These are phyloP conservation scores for Blastomyces parvus DNA, from an alignment of 2,329 filamentous ascomycete genomes.

Conservation along the genomic window DNA sequence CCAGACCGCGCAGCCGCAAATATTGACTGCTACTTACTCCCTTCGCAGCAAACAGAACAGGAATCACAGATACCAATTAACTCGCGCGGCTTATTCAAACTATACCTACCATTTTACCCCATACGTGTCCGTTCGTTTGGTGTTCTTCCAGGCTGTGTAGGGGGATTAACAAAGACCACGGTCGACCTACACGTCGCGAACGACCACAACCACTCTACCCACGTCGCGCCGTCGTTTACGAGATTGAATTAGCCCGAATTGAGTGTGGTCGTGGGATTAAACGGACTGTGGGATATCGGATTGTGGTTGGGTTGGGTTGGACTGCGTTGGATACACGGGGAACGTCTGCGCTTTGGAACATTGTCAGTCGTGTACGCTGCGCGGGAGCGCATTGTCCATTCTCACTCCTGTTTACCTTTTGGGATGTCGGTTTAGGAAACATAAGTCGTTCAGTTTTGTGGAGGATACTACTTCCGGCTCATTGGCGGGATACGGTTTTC, in stretches of 20 bases:
- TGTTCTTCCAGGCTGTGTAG: neutral
- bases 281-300: neutral
- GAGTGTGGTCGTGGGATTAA: neutral
- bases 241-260: neutral
- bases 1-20: neutral
- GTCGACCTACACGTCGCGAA: neutral
- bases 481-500: neutral
- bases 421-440: neutral
- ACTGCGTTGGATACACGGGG: neutral
- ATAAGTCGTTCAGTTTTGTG: neutral
- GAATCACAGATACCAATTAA: neutral
- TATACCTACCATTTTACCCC: neutral
- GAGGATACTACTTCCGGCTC: neutral
- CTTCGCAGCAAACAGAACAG: neutral
- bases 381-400: neutral
- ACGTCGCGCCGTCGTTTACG: neutral
- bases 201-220: neutral
- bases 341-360: neutral
- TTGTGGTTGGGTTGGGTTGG: neutral
- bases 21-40: no score
- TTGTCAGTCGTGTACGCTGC: neutral
- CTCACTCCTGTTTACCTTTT: neutral
- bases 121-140: neutral
- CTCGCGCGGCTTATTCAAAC: neutral
- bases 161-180: neutral